Evolutionary conservation across 352 stramenopile genomes (phyloP).

Genomic region (Nannochloropsis limnetica): DNA sequence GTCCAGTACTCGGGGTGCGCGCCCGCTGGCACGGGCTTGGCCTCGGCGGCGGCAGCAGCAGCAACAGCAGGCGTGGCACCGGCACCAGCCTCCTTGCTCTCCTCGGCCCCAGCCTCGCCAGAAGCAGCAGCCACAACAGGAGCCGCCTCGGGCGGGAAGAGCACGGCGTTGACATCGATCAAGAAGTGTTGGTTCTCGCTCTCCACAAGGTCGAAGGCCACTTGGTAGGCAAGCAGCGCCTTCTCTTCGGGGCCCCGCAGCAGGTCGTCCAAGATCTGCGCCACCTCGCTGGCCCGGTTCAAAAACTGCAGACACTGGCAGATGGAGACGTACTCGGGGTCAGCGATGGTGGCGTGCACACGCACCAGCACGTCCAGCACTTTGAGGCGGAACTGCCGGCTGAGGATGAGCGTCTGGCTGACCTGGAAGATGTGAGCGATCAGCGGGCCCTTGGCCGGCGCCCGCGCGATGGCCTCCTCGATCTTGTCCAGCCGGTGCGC

Average conservation of each 20-base stretch:
- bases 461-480: conserved; percentile 72
- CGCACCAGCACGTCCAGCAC: conserved; percentile 79
- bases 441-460: conserved; percentile 55
- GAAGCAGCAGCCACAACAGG: conserved; percentile 47
- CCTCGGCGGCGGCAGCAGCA: neutral
- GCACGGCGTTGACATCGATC: conserved; percentile 70
- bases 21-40: neutral
- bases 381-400: conserved; percentile 83
- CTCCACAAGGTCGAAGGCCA: conserved; percentile 94
- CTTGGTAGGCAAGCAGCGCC: conserved; percentile 84
- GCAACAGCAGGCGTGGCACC: conserved; percentile 30
- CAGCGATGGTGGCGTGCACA: conserved; percentile 43
- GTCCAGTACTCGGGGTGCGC: conserved; percentile 50
- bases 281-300: conserved; percentile 71
- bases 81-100: conserved; percentile 47
- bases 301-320: conserved; percentile 72
- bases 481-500: conserved; percentile 79
- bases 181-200: conserved; percentile 96
- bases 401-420: conserved; percentile 78
- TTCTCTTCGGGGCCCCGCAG: conserved; percentile 58
- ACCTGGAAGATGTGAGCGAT: conserved; percentile 84
- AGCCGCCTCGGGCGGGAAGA: conserved; percentile 61
- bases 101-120: conserved; percentile 55
- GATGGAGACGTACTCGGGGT: conserved; percentile 49
- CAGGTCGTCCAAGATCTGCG: conserved; percentile 73